Percentiles rank a stretch among this genome's conserved stretches.
Evolutionary conservation across 2,329 filamentous ascomycete genomes (phyloP).

Genomic region (Dactylellina haptotyla): DNA sequence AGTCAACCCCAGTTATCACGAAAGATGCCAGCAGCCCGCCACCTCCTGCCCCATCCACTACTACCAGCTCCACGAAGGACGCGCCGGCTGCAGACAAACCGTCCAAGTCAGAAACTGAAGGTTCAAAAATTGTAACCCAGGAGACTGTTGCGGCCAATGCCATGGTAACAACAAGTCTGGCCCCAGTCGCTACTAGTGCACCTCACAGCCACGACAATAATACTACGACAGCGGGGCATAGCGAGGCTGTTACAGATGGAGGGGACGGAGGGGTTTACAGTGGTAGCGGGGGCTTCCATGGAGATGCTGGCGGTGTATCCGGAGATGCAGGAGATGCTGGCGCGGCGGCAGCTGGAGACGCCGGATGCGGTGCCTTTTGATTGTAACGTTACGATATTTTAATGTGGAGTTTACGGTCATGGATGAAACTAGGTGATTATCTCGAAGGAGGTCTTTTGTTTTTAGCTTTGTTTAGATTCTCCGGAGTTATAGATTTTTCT

Average conservation of each 20-base stretch:
- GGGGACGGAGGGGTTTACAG: slow-evolving; percentile 2
- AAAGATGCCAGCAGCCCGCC: not conserved
- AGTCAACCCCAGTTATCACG: not conserved
- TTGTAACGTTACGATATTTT: not conserved
- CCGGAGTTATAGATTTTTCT: no score
- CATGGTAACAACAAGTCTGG: slow-evolving; percentile 21
- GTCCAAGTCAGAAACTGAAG: not conserved
- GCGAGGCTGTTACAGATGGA: not conserved
- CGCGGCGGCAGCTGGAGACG: not conserved
- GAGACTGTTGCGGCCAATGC: slow-evolving; percentile 18
- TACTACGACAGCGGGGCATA: not conserved
- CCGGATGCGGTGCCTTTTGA: not conserved
- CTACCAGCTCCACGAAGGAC: not conserved
- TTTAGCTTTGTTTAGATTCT: no score
- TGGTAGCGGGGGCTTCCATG: not conserved
- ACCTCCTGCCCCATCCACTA: not conserved
- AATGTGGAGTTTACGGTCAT: not conserved
- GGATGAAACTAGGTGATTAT: not conserved
- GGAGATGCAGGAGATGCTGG: not conserved
- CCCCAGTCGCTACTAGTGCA: not conserved
- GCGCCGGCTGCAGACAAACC: not conserved
- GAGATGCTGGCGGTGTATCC: not conserved
- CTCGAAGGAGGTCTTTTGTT: no score
- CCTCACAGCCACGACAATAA: not conserved
- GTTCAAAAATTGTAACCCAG: not conserved